These are phyloP conservation scores for Beauveria medogensis DNA, from an alignment of 2,329 filamentous ascomycete genomes.

Conservation along the genomic window DNA sequence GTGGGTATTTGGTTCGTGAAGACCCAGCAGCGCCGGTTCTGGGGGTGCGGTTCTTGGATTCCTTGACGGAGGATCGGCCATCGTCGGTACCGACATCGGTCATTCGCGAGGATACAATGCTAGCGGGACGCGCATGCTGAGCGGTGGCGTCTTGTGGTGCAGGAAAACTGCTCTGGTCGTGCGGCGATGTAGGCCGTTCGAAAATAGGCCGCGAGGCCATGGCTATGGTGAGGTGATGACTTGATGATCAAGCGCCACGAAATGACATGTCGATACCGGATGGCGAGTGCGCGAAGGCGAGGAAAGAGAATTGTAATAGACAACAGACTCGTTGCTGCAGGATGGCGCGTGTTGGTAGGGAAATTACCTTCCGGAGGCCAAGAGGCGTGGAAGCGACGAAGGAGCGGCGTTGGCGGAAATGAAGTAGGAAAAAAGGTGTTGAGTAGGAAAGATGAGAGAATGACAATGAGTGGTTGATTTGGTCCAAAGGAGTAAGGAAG, in stretches of 20 bases:
- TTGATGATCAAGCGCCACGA: background rate
- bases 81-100: constrained; percentile 56
- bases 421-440: background rate
- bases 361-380: background rate
- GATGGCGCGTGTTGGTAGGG: background rate
- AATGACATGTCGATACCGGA: constrained; percentile 2
- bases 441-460: background rate
- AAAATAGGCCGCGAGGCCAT: constrained; percentile 11
- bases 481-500: background rate
- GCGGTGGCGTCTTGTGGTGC: constrained; percentile 32
- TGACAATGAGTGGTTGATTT: background rate
- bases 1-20: constrained; percentile 44
- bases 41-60: constrained; percentile 20
- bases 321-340: background rate
- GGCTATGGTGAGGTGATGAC: background rate
- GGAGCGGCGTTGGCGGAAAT: background rate
- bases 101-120: constrained; percentile 65
- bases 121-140: constrained; percentile 44
- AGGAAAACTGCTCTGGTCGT: constrained; percentile 31
- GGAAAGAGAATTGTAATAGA: background rate
- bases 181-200: constrained; percentile 28
- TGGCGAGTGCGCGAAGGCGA: background rate
- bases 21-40: constrained; percentile 31
- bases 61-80: constrained; percentile 21
- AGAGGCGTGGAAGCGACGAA: background rate